These are phyloP conservation scores for Lizonia empirigonia DNA, from an alignment of 2,329 filamentous ascomycete species.

Conservation along the genomic window DNA sequence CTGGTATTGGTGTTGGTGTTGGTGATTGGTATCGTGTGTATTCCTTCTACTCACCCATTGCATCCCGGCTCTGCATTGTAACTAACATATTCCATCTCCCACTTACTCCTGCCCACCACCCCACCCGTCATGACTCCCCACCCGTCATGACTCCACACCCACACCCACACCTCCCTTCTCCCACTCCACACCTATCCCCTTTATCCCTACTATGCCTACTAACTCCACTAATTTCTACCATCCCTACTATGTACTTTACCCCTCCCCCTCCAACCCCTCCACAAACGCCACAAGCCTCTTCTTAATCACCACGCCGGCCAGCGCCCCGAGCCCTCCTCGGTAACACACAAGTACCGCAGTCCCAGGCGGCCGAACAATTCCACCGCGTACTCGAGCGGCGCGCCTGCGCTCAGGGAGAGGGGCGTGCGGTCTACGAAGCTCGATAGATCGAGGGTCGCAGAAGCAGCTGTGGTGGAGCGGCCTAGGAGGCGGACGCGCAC, in stretches of 20 bases:
- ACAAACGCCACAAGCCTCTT: slow-evolving; percentile 62
- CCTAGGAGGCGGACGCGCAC: slow-evolving; percentile 50
- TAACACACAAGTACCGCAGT: slow-evolving; percentile 60
- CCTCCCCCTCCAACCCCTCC: slow-evolving; percentile 46
- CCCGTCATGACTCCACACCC: too few species aligned
- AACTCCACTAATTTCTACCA: too few species aligned
- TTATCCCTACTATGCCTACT: too few species aligned
- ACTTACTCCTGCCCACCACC: too few species aligned
- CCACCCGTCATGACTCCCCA: too few species aligned
- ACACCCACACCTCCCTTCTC: too few species aligned
- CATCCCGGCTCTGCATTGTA: too few species aligned
- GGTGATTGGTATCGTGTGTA: too few species aligned
- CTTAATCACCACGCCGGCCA: slow-evolving; percentile 63
- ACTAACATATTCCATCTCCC: too few species aligned
- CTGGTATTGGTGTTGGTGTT: too few species aligned
- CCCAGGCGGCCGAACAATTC: slow-evolving; percentile 66
- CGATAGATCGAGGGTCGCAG: slow-evolving; percentile 55
- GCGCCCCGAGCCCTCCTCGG: slow-evolving; percentile 57
- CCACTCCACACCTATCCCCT: too few species aligned
- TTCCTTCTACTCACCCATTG: too few species aligned
- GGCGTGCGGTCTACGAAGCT: slow-evolving; percentile 62
- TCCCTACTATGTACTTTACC: neutral
- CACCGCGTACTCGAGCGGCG: slow-evolving; percentile 64
- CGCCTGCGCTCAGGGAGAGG: slow-evolving; percentile 56
- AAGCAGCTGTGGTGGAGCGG: slow-evolving; percentile 20